phyloP scores from a whole-genome alignment of 768 basidiomycete genomes.

The Mycena leptocephala region DNA sequence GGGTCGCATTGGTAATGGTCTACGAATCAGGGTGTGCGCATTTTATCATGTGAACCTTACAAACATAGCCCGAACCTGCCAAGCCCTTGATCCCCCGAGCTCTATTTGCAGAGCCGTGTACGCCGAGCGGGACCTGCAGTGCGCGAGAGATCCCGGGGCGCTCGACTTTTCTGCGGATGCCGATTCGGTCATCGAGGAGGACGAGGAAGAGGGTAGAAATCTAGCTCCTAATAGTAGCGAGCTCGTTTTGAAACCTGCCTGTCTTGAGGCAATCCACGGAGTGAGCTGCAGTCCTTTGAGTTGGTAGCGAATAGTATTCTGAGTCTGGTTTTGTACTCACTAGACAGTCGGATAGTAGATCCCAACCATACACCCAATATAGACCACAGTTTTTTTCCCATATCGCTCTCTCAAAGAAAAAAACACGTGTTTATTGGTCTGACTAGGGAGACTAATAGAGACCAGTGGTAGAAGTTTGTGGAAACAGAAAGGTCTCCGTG shows the following conservation, averaged over 20 bases:
- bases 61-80: conserved; percentile 1
- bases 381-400: too few relatives aligned
- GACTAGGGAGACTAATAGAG: too few relatives aligned
- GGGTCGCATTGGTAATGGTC: background rate
- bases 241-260: background rate
- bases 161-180: conserved; percentile 66
- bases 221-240: background rate
- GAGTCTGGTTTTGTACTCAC: background rate
- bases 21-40: too few relatives aligned
- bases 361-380: background rate
- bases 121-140: conserved; percentile 77
- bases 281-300: background rate
- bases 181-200: background rate
- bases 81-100: background rate
- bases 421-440: too few relatives aligned
- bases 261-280: background rate
- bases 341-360: background rate
- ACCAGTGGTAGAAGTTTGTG: background rate
- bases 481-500: background rate
- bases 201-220: conserved; percentile 59
- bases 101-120: conserved; percentile 55
- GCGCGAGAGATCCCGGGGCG: conserved; percentile 78
- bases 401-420: too few relatives aligned
- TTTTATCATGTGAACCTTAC: background rate
- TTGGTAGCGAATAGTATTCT: background rate